phyloP scores from a whole-genome alignment of 352 stramenopile species.

The Peronospora belbahrii region DNA sequence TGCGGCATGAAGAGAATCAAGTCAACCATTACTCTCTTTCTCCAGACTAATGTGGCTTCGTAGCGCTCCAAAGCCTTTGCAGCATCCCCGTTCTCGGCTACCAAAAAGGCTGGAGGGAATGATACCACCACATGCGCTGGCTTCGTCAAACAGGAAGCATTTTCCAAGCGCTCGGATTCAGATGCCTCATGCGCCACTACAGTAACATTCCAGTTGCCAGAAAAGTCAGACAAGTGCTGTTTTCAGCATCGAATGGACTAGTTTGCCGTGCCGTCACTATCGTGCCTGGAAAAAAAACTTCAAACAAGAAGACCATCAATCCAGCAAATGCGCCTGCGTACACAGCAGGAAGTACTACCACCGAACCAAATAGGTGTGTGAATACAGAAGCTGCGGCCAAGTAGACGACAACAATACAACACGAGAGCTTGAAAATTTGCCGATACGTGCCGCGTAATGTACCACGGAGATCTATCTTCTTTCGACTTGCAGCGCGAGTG shows the following conservation, averaged over 20 bases:
- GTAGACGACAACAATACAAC: conserved; percentile 48
- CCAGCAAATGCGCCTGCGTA: conserved; percentile 38
- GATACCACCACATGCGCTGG: conserved; percentile 7
- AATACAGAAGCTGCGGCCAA: conserved; percentile 38
- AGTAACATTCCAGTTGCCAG: conserved; percentile 57
- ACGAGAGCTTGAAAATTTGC: conserved; percentile 57
- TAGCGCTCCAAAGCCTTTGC: conserved; percentile 55
- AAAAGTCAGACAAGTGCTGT: conserved; percentile 3
- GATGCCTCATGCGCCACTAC: conserved; percentile 55
- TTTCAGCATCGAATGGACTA: conserved; percentile 2
- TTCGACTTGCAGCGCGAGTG: conserved; percentile 10
- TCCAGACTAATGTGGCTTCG: conserved; percentile 58
- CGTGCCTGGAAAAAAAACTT: conserved; percentile 46
- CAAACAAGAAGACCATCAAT: conserved; percentile 44
- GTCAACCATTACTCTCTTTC: conserved; percentile 69
- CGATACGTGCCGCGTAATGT: conserved; percentile 52
- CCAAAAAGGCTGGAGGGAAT: conserved; percentile 48
- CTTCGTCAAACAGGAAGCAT: conserved; percentile 5
- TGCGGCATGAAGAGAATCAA: conserved; percentile 54
- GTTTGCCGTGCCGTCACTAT: conserved; percentile 35
- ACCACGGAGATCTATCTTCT: conserved; percentile 33
- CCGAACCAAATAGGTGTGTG: conserved; percentile 40
- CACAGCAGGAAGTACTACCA: conserved; percentile 46
- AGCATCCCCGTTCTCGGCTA: conserved; percentile 60
- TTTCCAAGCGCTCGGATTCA: conserved; percentile 35